Percentiles rank a stretch among this genome's conserved stretches.
Conservation (phyloP, 1,284 basidiomycete genomes). For the Puccinia coronata region DNA sequence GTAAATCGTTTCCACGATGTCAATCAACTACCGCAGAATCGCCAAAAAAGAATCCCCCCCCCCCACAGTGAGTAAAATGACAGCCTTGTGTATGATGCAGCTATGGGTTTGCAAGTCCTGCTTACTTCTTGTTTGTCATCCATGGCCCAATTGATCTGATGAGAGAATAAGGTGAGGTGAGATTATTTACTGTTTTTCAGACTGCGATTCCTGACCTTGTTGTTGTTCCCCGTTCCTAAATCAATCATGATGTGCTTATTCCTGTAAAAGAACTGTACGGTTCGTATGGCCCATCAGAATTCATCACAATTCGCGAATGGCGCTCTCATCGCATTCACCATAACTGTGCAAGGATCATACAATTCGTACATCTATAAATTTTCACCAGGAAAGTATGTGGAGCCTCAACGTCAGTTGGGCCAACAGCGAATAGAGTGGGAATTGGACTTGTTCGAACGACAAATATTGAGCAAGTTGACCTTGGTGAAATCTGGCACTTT, state of each 20-base stretch:
- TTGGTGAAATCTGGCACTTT: slow-evolving; percentile 99
- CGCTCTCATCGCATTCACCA: slow-evolving; percentile 63
- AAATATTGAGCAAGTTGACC: slow-evolving; percentile 63
- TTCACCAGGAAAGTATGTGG: neutral
- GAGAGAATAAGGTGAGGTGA: no score
- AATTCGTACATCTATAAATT: slow-evolving; percentile 79
- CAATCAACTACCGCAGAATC: slow-evolving; percentile 72
- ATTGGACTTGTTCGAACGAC: slow-evolving; percentile 51
- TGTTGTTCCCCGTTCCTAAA: slow-evolving; percentile 98
- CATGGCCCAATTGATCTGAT: slow-evolving; percentile 86
- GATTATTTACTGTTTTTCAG: no score
- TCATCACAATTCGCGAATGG: neutral
- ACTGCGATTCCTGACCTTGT: slow-evolving; percentile 71
- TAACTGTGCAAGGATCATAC: slow-evolving; percentile 92
- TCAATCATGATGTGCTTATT: slow-evolving; percentile 99
- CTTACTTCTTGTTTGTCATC: slow-evolving; percentile 91
- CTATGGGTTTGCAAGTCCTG: slow-evolving; percentile 25
- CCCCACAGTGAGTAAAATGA: neutral
- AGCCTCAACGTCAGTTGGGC: neutral
- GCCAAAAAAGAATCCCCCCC: no score
- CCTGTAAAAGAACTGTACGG: slow-evolving; percentile 60
- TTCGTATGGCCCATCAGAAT: slow-evolving; percentile 62
- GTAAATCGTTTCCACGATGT: slow-evolving; percentile 98
- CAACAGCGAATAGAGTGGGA: slow-evolving; percentile 54
- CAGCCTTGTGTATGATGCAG: neutral